Evolutionary conservation across 2,329 filamentous ascomycete species (phyloP), one percentile per base, ranked within the genome.

Genomic region (Didymella arachidicola): DNA sequence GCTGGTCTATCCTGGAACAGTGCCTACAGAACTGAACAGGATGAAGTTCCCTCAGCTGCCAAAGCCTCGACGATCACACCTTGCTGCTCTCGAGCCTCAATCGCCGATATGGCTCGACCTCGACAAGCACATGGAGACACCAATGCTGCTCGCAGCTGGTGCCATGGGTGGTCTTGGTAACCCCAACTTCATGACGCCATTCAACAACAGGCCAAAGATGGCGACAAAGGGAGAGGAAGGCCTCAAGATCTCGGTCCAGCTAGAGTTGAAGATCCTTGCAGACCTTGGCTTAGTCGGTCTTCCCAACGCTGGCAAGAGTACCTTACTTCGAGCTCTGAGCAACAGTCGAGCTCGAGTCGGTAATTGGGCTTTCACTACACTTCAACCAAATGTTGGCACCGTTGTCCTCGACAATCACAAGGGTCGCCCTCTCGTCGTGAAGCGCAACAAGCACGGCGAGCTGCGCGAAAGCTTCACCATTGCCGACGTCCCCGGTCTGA

Each of bases 291-390:
- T 99, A 2, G 95, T 99, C 16, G 95, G 95, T 0, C 85, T 98
- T 16, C 95, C 95, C 1, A 99, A 99, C 75, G 95, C 94, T 4
- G 95, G 95, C 8, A 99, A 99, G 79, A 96, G 91, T 73, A 98
- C 95, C 0, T 83, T 99, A 1, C 84, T 98, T 16, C 88, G 95
- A 18, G 89, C 93, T 3, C 81, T 99, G 68, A 96, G 89, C 69
- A 93, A 93, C 75, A 96, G 91, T 74, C 89, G 93, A 59, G 92
- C 95, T 1, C 87, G 95, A 38, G 88, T 99, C 4, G 95, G 95
- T 39, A 89, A 91, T 74, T 99, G 95, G 95, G 94, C 93, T 10
- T 99, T 99, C 76, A 99, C 95, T 3, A 99, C 95, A 0, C 83
- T 99, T 8, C 89, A 93, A 67, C 95, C 95, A 2, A 97, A 96